Conservation (phyloP, 177 flowering plant species). For the Vitis hybrid region DNA sequence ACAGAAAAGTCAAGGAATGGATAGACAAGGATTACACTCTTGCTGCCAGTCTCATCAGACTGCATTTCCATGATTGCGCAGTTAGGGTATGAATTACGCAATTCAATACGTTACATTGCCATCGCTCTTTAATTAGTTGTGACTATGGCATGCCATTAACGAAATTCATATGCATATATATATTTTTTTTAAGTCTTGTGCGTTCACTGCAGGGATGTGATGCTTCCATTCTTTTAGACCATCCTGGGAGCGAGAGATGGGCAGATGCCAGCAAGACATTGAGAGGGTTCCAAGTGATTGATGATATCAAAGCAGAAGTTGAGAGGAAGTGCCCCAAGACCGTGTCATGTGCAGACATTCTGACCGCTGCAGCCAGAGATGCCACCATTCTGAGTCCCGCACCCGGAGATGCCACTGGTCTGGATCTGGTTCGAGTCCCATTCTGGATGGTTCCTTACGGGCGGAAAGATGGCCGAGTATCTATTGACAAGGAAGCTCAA, state of each 20-base stretch:
- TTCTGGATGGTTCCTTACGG: conserved; percentile 76
- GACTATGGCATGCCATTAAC: neutral
- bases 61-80: conserved; percentile 79
- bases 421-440: conserved; percentile 42
- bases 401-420: conserved; percentile 63
- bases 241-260: conserved; percentile 62
- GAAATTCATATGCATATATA: neutral
- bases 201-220: conserved; percentile 68
- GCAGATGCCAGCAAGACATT: conserved; percentile 55
- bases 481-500: conserved; percentile 57
- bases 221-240: conserved; percentile 64
- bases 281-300: conserved; percentile 73
- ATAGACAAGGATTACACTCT: conserved; percentile 47
- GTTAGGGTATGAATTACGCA: conserved; percentile 42
- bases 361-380: conserved; percentile 70
- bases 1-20: conserved; percentile 46
- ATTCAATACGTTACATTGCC: neutral
- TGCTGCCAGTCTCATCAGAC: conserved; percentile 59
- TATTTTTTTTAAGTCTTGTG: neutral
- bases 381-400: conserved; percentile 45
- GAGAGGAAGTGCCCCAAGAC: conserved; percentile 56
- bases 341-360: conserved; percentile 83
- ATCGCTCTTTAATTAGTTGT: no score
- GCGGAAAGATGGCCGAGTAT: conserved; percentile 68
- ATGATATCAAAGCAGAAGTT: conserved; percentile 65